A percentile compares a stretch with the other conserved stretches of the same genome.
These are phyloP conservation scores for Crithidia fasciculata DNA, from an alignment of 208 protist species.

Conservation along the genomic window DNA sequence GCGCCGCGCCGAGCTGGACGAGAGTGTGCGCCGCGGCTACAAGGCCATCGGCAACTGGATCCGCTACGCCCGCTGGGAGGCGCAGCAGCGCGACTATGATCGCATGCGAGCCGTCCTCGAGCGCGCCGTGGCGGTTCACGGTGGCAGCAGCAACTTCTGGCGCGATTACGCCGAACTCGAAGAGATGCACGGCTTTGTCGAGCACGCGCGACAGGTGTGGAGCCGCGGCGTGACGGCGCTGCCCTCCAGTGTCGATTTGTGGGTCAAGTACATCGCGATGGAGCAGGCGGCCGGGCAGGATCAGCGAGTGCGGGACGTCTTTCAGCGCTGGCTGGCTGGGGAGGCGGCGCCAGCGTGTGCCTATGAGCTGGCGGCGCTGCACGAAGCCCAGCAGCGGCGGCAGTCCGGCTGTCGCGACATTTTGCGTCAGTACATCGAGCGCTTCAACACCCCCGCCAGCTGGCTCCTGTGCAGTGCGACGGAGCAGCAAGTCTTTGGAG, in stretches of 20 bases:
- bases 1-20: constrained; percentile 96
- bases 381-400: constrained; percentile 75
- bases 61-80: constrained; percentile 98
- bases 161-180: constrained; percentile 99
- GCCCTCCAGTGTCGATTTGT: constrained; percentile 96
- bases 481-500: constrained; percentile 77
- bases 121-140: constrained; percentile 91
- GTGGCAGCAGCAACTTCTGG: constrained; percentile 91
- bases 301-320: constrained; percentile 86
- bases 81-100: constrained; percentile 94
- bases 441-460: constrained; percentile 57
- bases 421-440: constrained; percentile 73
- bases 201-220: constrained; percentile 97
- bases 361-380: constrained; percentile 94
- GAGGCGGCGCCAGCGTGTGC: constrained; percentile 66
- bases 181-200: constrained; percentile 96
- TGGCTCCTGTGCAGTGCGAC: constrained; percentile 93
- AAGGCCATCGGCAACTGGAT: constrained; percentile 89
- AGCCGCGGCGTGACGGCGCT: constrained; percentile 96
- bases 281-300: constrained; percentile 97
- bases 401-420: constrained; percentile 56
- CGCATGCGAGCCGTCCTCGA: constrained; percentile 97
- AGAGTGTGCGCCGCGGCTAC: constrained; percentile 87
- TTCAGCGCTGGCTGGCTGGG: constrained; percentile 95
- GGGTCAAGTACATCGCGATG: constrained; percentile 96